A percentile compares a stretch with the other conserved stretches of the same genome.
These are phyloP conservation scores for Luffa acutangula DNA, from an alignment of 306 rosid genomes.

Conservation along the genomic window DNA sequence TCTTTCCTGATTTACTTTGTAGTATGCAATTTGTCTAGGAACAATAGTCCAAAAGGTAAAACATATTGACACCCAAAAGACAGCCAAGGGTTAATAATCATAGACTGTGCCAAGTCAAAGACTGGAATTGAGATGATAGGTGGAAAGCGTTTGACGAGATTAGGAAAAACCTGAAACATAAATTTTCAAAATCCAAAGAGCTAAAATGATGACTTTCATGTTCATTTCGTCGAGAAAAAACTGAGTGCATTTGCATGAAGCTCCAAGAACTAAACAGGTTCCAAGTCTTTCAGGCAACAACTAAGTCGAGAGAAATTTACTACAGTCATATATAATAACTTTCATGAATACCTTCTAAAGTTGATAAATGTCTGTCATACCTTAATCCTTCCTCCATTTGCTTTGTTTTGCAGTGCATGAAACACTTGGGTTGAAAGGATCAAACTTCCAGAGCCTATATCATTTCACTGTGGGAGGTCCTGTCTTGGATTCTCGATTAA, in stretches of 20 bases:
- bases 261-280: neutral
- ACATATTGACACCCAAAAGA: neutral
- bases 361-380: neutral
- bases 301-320: neutral
- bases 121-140: neutral
- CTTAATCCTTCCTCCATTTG: neutral
- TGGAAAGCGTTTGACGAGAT: neutral
- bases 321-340: neutral
- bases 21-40: neutral
- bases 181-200: neutral
- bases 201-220: neutral
- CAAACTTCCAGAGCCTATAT: slow-evolving; percentile 75
- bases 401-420: slow-evolving; percentile 67
- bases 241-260: neutral
- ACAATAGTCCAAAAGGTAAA: neutral
- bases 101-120: neutral
- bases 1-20: neutral
- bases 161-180: neutral
- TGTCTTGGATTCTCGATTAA: slow-evolving; percentile 68
- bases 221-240: neutral
- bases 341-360: neutral
- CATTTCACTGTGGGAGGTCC: slow-evolving; percentile 95
- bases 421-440: slow-evolving; percentile 63
- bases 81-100: neutral
- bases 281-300: neutral